Evolutionary conservation across 129 eudicot genomes (phyloP), one percentile per base, ranked within the genome.

Genomic region (Flaveria linearis): DNA sequence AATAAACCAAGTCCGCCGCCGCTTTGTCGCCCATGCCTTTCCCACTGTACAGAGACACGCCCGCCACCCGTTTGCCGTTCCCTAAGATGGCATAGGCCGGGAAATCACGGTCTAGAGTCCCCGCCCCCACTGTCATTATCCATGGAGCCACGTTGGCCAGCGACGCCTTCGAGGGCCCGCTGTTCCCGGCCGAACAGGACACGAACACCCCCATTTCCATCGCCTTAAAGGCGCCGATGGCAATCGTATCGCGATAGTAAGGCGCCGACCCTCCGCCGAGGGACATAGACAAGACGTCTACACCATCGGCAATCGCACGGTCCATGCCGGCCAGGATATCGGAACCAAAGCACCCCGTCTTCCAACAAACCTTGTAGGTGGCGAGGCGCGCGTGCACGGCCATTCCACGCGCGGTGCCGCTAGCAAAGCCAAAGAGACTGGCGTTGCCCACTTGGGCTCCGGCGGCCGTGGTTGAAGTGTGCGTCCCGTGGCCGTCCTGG

Each of bases 81-180:
- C 96, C 97, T 15, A 94, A 52, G 13, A 18, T 41, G 1, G 83
- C 90, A 60, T 7, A 87, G 2, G 97, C 98, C 3, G 97, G 97
- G 15, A 94, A 94, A 78, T 91, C 96, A 15, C 98, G 79, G 68
- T 94, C 98, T 0, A 94, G 46, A 0, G 97, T 94, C 0, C 98
- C 97, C 0, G 98, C 97, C 0, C 74, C 98, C 15, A 94, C 97
- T 0, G 97, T 89, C 96, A 89, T 88, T 2, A 91, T 91, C 98
- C 98, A 94, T 3, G 97, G 97, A 4, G 96, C 97, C n/a, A 82
- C 86, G 76, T 91, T 90, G 2, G 97, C 91, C 1, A 94, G 68
- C 0, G 96, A 82, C 0, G 78, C 69, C 58, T 76, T 79, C 2
- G 77, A n/a, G 15, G 97, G 98, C 50, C 98, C 98, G 67, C 91